A percentile compares a stretch with the other conserved stretches of the same genome.
These are phyloP conservation scores for Alternaria ethzedia DNA, from an alignment of 2,329 filamentous ascomycete species.

Conservation along the genomic window DNA sequence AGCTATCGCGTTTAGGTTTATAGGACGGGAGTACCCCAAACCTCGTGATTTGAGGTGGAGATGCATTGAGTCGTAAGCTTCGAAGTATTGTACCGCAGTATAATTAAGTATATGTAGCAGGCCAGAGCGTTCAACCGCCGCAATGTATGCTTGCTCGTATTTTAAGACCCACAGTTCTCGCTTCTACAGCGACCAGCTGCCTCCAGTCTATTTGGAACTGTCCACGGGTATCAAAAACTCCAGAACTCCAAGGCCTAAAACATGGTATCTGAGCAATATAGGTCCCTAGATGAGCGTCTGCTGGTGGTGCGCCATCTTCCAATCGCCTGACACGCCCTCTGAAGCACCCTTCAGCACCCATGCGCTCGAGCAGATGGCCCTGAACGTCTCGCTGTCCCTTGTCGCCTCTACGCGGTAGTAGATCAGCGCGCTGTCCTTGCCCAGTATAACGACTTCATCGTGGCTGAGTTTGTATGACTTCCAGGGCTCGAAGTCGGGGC, in stretches of 20 bases:
- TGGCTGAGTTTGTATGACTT: constrained; percentile 35
- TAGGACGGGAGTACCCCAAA: background rate
- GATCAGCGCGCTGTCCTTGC: constrained; percentile 30
- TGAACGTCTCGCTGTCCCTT: constrained; percentile 21
- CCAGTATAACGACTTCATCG: constrained; percentile 33
- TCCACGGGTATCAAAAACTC: background rate
- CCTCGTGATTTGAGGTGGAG: background rate
- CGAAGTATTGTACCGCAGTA: background rate
- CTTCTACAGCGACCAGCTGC: background rate
- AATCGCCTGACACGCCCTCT: constrained; percentile 16
- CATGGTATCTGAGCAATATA: background rate
- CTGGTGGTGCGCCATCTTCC: constrained; percentile 41
- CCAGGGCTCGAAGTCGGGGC: constrained; percentile 30
- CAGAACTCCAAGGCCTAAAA: background rate
- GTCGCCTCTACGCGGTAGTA: constrained; percentile 35
- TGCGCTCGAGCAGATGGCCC: constrained; percentile 35
- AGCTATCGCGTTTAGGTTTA: constrained; percentile 3
- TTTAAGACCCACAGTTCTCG: background rate
- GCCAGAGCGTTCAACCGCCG: background rate
- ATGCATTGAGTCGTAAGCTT: background rate
- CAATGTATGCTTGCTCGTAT: background rate
- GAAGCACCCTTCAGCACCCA: constrained; percentile 30
- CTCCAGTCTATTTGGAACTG: background rate
- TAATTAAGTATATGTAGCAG: background rate
- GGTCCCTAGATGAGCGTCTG: constrained; percentile 31